A percentile compares a stretch with the other conserved stretches of the same genome.
Conservation (phyloP, 345 rosid species). For the Populus alba region DNA sequence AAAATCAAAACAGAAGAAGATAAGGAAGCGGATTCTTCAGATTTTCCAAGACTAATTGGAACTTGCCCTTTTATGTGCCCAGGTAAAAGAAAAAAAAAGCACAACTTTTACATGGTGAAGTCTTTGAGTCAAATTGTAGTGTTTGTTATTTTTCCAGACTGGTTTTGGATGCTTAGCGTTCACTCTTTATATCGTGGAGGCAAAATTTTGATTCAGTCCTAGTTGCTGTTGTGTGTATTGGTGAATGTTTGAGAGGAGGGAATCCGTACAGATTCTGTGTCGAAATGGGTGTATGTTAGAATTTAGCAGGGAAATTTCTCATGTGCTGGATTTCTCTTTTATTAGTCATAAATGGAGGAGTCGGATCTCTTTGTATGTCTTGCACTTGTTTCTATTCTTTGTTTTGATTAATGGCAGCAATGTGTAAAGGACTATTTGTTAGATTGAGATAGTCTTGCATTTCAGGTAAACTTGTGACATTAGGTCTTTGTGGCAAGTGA, state of each 20-base stretch:
- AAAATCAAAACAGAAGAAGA: background rate
- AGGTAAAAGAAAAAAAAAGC: constrained; percentile 33
- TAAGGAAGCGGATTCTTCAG: background rate
- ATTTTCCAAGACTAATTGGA: constrained; percentile 42
- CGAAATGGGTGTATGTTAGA: too few relatives aligned
- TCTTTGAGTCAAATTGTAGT: background rate
- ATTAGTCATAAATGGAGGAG: too few relatives aligned
- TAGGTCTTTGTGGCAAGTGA: background rate
- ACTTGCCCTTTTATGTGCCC: constrained; percentile 92
- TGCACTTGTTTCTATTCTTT: background rate
- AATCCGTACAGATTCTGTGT: too few relatives aligned
- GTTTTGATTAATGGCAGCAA: background rate
- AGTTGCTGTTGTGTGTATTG: too few relatives aligned
- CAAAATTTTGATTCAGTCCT: too few relatives aligned
- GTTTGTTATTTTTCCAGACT: too few relatives aligned
- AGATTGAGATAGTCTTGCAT: background rate
- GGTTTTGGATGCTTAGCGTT: too few relatives aligned
- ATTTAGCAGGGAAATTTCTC: too few relatives aligned
- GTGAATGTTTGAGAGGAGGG: too few relatives aligned
- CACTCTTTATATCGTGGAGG: too few relatives aligned
- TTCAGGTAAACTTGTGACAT: background rate
- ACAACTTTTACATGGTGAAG: background rate
- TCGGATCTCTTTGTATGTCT: background rate
- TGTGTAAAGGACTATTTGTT: background rate
- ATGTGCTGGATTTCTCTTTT: too few relatives aligned